phyloP scores from a whole-genome alignment of 495 filamentous ascomycete genomes.

The Penicillium subrubescens region DNA sequence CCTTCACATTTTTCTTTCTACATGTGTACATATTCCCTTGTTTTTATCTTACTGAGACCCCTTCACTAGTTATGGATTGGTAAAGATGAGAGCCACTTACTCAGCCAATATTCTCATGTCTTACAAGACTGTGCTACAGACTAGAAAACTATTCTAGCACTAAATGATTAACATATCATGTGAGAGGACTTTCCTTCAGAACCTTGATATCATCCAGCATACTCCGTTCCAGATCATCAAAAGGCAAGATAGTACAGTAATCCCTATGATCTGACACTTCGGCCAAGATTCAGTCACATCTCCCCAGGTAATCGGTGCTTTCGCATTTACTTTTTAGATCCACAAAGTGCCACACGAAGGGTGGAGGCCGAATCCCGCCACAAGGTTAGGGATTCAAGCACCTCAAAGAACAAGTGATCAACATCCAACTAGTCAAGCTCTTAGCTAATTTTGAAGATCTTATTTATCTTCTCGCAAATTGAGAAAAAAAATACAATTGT shows the following conservation, averaged over 20 bases:
- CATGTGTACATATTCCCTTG: conserved; percentile 3
- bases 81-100: not conserved
- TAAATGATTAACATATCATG: too few relatives aligned
- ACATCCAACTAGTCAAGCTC: not conserved
- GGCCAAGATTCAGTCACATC: not conserved
- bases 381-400: not conserved
- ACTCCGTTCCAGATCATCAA: conserved; percentile 62
- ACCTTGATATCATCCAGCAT: conserved; percentile 67
- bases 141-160: not conserved
- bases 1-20: conserved; percentile 4
- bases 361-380: not conserved
- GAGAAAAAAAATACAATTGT: not conserved
- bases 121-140: not conserved
- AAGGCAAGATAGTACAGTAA: conserved; percentile 62
- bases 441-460: not conserved
- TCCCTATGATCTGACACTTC: conserved; percentile 1
- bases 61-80: not conserved
- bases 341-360: not conserved
- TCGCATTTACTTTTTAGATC: not conserved
- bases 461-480: not conserved
- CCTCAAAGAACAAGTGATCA: not conserved
- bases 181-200: conserved; percentile 58
- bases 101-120: not conserved
- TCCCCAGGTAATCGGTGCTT: not conserved
- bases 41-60: not conserved